phyloP scores from a whole-genome alignment of 2,329 filamentous ascomycete species.

The Cytospora piceicola region DNA sequence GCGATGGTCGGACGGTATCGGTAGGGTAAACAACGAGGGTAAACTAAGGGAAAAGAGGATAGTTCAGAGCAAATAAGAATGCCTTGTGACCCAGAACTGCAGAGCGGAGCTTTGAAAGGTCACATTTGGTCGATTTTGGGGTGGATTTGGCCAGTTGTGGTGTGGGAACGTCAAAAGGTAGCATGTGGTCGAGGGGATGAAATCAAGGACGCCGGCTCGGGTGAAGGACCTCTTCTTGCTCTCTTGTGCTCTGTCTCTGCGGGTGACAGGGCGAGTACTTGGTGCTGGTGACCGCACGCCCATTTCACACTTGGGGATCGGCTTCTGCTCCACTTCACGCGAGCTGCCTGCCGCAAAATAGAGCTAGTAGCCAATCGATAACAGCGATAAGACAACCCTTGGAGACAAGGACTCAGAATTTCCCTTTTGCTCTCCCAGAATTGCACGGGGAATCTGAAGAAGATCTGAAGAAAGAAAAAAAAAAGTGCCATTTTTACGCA shows the following conservation, averaged over 20 bases:
- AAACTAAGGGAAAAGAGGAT: conserved; percentile 7
- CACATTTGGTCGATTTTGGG: conserved; percentile 22
- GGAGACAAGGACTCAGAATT: conserved; percentile 14
- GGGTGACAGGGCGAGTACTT: not conserved
- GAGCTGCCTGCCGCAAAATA: conserved; percentile 17
- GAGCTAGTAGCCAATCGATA: conserved; percentile 26
- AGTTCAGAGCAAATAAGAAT: conserved; percentile 10
- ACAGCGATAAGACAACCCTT: conserved; percentile 12
- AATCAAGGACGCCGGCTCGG: conserved; percentile 13
- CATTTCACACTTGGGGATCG: not conserved
- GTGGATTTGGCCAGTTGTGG: conserved; percentile 16
- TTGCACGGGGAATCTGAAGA: conserved; percentile 11
- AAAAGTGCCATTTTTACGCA: conserved; percentile 5
- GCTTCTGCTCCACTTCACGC: not conserved
- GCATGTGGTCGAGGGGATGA: conserved; percentile 18
- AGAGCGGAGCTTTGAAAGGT: conserved; percentile 19
- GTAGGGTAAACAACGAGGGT: conserved; percentile 15
- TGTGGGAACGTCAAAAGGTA: conserved; percentile 17
- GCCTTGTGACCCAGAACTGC: conserved; percentile 19
- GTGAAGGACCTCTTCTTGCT: not conserved
- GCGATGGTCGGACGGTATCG: conserved; percentile 7
- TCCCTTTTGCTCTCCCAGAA: conserved; percentile 14
- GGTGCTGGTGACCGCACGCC: not conserved
- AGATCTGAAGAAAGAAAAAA: conserved; percentile 10
- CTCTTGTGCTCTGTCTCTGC: not conserved